A percentile compares a stretch with the other conserved stretches of the same genome.
phyloP scores from a whole-genome alignment of 2,329 filamentous ascomycete species.

The Exserohilum turcica region DNA sequence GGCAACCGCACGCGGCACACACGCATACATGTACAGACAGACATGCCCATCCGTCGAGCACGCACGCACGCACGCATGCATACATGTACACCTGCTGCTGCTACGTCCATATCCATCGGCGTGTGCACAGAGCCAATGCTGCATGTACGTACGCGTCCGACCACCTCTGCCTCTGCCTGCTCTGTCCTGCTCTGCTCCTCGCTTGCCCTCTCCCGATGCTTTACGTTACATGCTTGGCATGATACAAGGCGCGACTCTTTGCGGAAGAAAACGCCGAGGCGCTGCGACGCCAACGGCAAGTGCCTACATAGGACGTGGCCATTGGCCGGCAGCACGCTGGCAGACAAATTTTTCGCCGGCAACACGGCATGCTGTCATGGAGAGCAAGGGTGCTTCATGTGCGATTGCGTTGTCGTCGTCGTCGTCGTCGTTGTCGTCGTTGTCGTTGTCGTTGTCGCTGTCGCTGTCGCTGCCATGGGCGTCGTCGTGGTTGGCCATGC shows the following conservation, averaged over 20 bases:
- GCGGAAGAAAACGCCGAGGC: constrained; percentile 23
- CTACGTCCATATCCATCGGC: no score
- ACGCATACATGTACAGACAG: no score
- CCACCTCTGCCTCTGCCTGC: constrained; percentile 1
- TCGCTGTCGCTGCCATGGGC: no score
- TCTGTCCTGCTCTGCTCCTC: constrained; percentile 3
- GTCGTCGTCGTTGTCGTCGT: background rate
- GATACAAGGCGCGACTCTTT: constrained; percentile 6
- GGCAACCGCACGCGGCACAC: no score
- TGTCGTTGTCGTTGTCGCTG: background rate
- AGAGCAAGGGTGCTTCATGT: background rate
- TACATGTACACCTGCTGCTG: no score
- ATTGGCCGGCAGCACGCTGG: constrained; percentile 4
- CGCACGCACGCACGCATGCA: no score
- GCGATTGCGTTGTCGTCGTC: background rate
- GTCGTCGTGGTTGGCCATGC: background rate
- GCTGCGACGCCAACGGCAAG: constrained; percentile 5
- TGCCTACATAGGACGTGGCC: constrained; percentile 2
- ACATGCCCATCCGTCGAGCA: no score
- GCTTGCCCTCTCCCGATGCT: constrained; percentile 15
- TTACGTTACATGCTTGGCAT: constrained; percentile 29
- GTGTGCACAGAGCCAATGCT: no score
- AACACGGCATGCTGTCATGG: constrained; percentile 6
- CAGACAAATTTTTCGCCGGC: constrained; percentile 17
- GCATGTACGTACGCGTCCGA: background rate